Evolutionary conservation across 108 stramenopile species (phyloP).

Genomic region (Fistulifera solaris): DNA sequence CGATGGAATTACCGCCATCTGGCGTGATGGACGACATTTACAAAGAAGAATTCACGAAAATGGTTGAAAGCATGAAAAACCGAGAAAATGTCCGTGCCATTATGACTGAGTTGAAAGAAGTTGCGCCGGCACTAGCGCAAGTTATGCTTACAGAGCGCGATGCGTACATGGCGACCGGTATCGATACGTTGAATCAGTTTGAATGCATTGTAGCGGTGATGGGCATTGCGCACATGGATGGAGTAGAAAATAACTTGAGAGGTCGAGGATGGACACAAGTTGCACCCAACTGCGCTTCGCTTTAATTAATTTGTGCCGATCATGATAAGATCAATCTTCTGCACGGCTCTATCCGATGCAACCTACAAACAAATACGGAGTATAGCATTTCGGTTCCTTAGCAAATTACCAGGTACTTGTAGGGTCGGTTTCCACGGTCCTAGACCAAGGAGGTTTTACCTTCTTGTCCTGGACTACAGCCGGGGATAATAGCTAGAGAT

Average conservation of each 20-base stretch:
- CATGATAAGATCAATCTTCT: too few relatives aligned
- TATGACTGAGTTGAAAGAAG: slow-evolving; percentile 39
- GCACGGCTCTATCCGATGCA: too few relatives aligned
- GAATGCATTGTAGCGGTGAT: slow-evolving; percentile 58
- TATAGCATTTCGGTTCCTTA: too few relatives aligned
- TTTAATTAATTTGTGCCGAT: too few relatives aligned
- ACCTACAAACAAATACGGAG: too few relatives aligned
- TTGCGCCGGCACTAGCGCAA: slow-evolving; percentile 56
- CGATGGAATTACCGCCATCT: slow-evolving; percentile 1
- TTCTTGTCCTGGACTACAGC: too few relatives aligned
- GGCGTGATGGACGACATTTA: slow-evolving; percentile 4
- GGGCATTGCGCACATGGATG: slow-evolving; percentile 71
- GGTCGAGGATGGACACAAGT: slow-evolving; percentile 44
- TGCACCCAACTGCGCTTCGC: not conserved
- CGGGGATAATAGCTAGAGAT: too few relatives aligned
- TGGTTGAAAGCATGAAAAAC: slow-evolving; percentile 55
- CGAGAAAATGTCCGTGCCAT: slow-evolving; percentile 42
- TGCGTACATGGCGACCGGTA: slow-evolving; percentile 68
- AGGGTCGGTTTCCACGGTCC: too few relatives aligned
- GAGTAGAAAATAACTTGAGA: slow-evolving; percentile 48
- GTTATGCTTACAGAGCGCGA: slow-evolving; percentile 69
- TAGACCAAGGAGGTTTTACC: too few relatives aligned
- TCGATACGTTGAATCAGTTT: slow-evolving; percentile 38
- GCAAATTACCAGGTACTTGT: too few relatives aligned
- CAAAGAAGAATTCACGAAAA: slow-evolving; percentile 34